Conservation (phyloP, 352 stramenopile species). For the Phytophthora niederhauseri region DNA sequence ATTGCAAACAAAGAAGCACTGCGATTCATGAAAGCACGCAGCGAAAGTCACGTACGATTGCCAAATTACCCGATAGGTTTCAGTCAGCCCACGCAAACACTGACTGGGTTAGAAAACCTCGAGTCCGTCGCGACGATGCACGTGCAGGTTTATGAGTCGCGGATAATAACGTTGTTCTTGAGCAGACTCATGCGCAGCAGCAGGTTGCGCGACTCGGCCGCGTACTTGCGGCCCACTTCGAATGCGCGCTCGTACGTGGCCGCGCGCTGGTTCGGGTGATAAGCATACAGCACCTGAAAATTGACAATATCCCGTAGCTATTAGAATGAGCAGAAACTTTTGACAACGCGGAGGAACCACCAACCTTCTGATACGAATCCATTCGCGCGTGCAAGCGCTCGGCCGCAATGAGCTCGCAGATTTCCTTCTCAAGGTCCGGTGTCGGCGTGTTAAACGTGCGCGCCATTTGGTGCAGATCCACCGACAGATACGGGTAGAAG, state of each 20-base stretch:
- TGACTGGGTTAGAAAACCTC: background rate
- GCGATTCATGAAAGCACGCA: background rate
- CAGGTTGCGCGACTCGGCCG: slow-evolving; percentile 79
- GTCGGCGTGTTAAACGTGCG: slow-evolving; percentile 78
- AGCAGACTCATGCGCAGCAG: slow-evolving; percentile 87
- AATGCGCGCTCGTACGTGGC: slow-evolving; percentile 83
- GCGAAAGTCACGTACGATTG: slow-evolving; percentile 24
- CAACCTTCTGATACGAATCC: slow-evolving; percentile 90
- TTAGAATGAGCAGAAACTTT: background rate
- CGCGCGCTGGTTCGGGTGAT: slow-evolving; percentile 79
- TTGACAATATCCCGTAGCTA: background rate
- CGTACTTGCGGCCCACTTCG: slow-evolving; percentile 82
- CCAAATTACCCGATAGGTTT: slow-evolving; percentile 8
- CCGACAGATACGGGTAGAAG: slow-evolving; percentile 88
- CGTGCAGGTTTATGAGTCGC: slow-evolving; percentile 49
- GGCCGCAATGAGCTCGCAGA: slow-evolving; percentile 76
- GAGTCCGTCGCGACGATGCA: slow-evolving; percentile 5
- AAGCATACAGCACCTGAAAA: slow-evolving; percentile 75
- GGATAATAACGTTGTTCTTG: slow-evolving; percentile 87
- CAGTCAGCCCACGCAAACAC: background rate
- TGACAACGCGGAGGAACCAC: background rate
- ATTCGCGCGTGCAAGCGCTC: slow-evolving; percentile 83
- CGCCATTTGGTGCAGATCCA: slow-evolving; percentile 88
- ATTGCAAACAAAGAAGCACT: slow-evolving; percentile 1
- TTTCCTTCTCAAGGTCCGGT: slow-evolving; percentile 71